phyloP scores from a whole-genome alignment of 148 eudicot species.

The Vaccinium macrocarpon region DNA sequence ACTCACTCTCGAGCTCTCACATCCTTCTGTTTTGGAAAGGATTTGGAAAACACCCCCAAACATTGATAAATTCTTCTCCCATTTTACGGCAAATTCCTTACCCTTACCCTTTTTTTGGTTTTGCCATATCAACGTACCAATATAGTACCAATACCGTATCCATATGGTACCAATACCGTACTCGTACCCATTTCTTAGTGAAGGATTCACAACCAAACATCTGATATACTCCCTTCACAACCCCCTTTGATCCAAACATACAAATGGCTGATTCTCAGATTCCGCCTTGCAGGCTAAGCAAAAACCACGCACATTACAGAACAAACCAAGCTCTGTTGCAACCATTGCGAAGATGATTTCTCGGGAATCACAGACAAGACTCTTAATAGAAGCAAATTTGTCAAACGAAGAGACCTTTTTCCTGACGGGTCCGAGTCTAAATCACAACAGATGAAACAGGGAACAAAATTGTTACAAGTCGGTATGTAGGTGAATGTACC shows the following conservation, averaged over 20 bases:
- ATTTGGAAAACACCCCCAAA: background rate
- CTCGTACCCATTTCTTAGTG: no score
- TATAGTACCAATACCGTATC: no score
- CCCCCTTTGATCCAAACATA: background rate
- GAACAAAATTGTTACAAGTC: background rate
- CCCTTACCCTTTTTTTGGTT: no score
- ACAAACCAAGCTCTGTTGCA: background rate
- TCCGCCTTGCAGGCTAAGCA: background rate
- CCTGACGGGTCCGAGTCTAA: background rate
- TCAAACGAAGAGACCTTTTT: background rate
- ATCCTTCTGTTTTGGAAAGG: no score
- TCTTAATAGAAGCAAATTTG: background rate
- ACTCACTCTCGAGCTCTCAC: no score
- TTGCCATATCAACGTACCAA: no score
- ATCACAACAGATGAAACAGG: background rate
- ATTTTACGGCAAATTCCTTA: no score
- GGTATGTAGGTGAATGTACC: background rate
- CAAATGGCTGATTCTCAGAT: background rate
- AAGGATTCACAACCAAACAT: background rate
- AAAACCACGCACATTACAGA: background rate
- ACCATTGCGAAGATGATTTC: background rate
- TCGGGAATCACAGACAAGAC: background rate
- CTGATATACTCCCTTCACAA: background rate
- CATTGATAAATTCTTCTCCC: background rate
- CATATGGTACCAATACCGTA: no score